A percentile compares a stretch with the other conserved stretches of the same genome.
Conservation (phyloP, 441 rosid species). For the Melastoma candidum region DNA sequence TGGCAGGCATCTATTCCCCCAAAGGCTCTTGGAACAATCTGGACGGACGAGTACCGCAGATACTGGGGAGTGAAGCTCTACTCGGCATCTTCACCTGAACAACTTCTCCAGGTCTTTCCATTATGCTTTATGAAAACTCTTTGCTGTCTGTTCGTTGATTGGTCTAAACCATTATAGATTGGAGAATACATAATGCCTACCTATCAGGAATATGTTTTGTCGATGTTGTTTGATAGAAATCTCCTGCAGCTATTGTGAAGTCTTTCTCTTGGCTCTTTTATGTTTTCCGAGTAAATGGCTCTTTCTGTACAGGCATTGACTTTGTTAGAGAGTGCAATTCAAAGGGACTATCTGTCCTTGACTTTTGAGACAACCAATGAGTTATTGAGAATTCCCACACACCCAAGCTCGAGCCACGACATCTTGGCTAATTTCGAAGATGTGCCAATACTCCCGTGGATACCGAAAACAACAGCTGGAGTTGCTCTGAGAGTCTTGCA, state of each 20-base stretch:
- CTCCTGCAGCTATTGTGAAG: not conserved
- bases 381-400: conserved; percentile 30
- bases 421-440: conserved; percentile 22
- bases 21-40: conserved; percentile 51
- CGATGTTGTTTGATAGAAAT: not conserved
- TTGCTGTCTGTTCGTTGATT: not conserved
- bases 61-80: conserved; percentile 51
- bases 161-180: too few species aligned
- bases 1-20: conserved; percentile 55
- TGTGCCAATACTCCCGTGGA: conserved; percentile 52
- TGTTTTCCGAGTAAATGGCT: not conserved
- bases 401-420: conserved; percentile 11
- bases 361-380: conserved; percentile 60
- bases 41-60: conserved; percentile 48
- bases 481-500: conserved; percentile 56
- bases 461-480: conserved; percentile 68
- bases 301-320: conserved; percentile 37
- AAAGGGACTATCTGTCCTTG: conserved; percentile 51
- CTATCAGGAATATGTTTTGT: not conserved
- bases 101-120: conserved; percentile 48
- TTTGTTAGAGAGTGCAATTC: conserved; percentile 42
- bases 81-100: conserved; percentile 47
- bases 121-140: not conserved
- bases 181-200: not conserved
- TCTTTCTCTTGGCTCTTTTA: not conserved